Base-by-base conservation (phyloP, 441 rosid species). In the Mallotus japonicus region DNA sequence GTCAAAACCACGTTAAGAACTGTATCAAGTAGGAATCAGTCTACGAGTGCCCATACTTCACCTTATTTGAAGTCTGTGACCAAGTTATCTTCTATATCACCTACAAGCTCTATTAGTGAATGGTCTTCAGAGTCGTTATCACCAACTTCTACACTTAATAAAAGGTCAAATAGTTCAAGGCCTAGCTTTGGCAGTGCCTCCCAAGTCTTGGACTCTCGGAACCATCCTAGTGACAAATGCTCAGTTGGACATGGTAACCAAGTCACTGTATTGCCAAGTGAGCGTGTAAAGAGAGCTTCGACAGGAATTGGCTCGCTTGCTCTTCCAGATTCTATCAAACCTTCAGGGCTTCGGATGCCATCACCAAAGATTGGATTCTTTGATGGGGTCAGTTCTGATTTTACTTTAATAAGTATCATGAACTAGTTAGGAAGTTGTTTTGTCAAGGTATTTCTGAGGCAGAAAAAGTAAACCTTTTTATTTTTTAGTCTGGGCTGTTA, bases 281-380 rank as follows among this genome's bases (percentile, higher is more conserved):
- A 71, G 73, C 16, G 60, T 62, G 55, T 65, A 28, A 87, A 83
- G 79, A 74, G 74, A 79, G 82, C 72, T 80, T 81, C 89, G 28
- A 64, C 68, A 51, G 77, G 74, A 69, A 78, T 73, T 54, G 85
- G 85, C 12, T 63, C 78, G 11, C 71, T 78, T 53, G 73, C 70
- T 76, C 74, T 70, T 75, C 81, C 88, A 70, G 77, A 81, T 79
- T 80, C 83, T 46, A 54, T 73, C 71, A 91, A 85, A 74, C 97
- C 97, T 63, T 79, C 98, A 20, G 98, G 99, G 72, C 97, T 96
- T 62, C 84, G 98, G 28, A 77, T 93, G 90, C 99, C 98, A 71
- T 91, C 98, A 68, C 98, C 99, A 69, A 93, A 92, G 79, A 75
- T 93, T 69, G 99, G 98, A 77, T 93, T 85, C 86, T 96, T 96